Base-by-base conservation (phyloP, 2,329 filamentous ascomycete species). In the Gliomastix tumulicola region DNA sequence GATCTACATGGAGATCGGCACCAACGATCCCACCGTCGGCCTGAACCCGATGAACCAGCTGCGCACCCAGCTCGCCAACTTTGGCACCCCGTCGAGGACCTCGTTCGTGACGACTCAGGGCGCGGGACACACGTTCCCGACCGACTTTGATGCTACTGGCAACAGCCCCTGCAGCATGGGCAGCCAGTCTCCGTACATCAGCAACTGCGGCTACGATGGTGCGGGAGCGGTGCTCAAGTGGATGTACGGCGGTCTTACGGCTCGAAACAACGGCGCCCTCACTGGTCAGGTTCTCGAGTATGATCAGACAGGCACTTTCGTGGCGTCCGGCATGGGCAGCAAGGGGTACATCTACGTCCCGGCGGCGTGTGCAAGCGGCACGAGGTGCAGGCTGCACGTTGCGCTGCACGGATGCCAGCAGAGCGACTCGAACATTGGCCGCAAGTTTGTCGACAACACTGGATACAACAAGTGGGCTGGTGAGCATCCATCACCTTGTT, bases 11-110 rank as follows among this genome's bases (percentile, higher is more conserved):
- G 41, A 49, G 21, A 43, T 47, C 8, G 44, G 47, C 16, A 44
- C 47, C n/a, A 38, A 44, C 20, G 49, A 50, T 35, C 41, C 40
- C 10, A 49, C 41, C 20, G 39, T 42, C n/a, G 42, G 42, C n/a
- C 22, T 31, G 8, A 44, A 41, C 17, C 35, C 39, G 18, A 44
- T 41, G 39, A 36, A 35, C 12, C 15, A 28, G 23, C 36, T 44
- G 11, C 13, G 36, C 17, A 15, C 13, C 5, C 42, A 44, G 31
- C 32, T 44, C 10, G 20, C 37, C n/a, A 21, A 21, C 13, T 40
- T 41, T 32, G 19, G 16, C 13, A 28, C 36, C 9, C 19, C 36
- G 6, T 17, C 16, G 4, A 41, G 39, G 16, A 21, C 35, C 7
- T 28, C 36, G 13, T 41, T 20, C 23, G 35, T 39, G 10, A 36